A percentile compares a stretch with the other conserved stretches of the same genome.
phyloP scores from a whole-genome alignment of 208 protist species.

The Herpetomonas tarakana region DNA sequence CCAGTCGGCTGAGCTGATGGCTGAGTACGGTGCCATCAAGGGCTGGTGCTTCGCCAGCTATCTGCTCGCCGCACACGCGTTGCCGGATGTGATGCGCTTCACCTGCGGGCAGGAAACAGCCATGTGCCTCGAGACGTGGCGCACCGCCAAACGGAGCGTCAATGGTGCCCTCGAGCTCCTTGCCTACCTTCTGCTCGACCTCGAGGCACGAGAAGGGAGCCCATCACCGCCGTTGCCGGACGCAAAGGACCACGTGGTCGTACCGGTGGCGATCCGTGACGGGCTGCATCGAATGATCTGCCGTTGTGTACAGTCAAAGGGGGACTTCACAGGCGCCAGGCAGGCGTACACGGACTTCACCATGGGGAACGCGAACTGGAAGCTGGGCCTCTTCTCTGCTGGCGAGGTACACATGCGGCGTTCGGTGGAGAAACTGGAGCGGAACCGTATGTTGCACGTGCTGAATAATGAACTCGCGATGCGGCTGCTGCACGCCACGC shows the following conservation, averaged over 20 bases:
- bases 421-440: constrained; percentile 78
- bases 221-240: background rate
- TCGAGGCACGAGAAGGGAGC: constrained; percentile 3
- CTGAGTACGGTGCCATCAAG: background rate
- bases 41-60: constrained; percentile 59
- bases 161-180: constrained; percentile 53
- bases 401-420: constrained; percentile 89
- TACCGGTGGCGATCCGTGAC: constrained; percentile 31
- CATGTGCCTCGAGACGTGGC: constrained; percentile 42
- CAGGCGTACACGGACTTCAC: constrained; percentile 75
- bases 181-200: constrained; percentile 47
- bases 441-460: constrained; percentile 68
- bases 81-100: constrained; percentile 33
- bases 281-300: constrained; percentile 33
- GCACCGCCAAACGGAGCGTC: constrained; percentile 27
- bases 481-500: constrained; percentile 55
- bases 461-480: constrained; percentile 85
- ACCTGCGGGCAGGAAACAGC: constrained; percentile 27
- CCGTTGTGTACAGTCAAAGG: constrained; percentile 29
- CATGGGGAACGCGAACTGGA: constrained; percentile 82
- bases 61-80: constrained; percentile 28
- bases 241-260: constrained; percentile 10
- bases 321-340: constrained; percentile 33
- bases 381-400: constrained; percentile 78
- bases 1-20: constrained; percentile 6